These are phyloP conservation scores for Orbilia quercus DNA, from an alignment of 2,329 filamentous ascomycete genomes.

Conservation along the genomic window DNA sequence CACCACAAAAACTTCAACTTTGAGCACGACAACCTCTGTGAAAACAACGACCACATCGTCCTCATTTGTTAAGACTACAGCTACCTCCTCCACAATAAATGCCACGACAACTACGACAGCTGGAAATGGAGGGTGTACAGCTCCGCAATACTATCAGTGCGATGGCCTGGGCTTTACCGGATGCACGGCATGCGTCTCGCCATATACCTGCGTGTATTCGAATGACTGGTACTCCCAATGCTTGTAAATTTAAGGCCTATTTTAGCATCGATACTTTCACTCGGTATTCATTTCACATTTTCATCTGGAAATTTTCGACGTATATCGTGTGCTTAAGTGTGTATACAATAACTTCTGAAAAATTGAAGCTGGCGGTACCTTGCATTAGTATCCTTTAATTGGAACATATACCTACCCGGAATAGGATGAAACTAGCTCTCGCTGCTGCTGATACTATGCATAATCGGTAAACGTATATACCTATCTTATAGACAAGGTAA, in stretches of 20 bases:
- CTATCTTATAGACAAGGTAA: no score
- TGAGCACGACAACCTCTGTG: neutral
- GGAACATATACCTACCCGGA: no score
- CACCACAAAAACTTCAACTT: neutral
- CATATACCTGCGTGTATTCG: conserved; percentile 61
- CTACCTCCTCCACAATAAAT: no score
- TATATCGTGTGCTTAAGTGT: no score
- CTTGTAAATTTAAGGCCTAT: conserved; percentile 59
- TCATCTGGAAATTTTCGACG: no score
- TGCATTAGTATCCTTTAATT: no score
- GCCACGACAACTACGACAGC: conserved; percentile 48
- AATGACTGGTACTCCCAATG: conserved; percentile 63
- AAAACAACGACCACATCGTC: neutral
- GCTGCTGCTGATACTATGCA: no score
- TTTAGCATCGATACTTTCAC: neutral
- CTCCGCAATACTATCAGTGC: conserved; percentile 61
- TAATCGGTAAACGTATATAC: no score
- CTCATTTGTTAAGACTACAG: conserved; percentile 16
- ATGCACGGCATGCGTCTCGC: conserved; percentile 60
- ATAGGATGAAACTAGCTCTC: no score
- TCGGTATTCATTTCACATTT: no score
- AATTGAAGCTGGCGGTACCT: no score
- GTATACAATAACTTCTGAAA: no score
- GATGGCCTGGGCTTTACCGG: conserved; percentile 62
- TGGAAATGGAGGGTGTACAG: conserved; percentile 37